Evolutionary conservation across 1,284 basidiomycete species (phyloP).

Genomic region (Trametes versicolor): DNA sequence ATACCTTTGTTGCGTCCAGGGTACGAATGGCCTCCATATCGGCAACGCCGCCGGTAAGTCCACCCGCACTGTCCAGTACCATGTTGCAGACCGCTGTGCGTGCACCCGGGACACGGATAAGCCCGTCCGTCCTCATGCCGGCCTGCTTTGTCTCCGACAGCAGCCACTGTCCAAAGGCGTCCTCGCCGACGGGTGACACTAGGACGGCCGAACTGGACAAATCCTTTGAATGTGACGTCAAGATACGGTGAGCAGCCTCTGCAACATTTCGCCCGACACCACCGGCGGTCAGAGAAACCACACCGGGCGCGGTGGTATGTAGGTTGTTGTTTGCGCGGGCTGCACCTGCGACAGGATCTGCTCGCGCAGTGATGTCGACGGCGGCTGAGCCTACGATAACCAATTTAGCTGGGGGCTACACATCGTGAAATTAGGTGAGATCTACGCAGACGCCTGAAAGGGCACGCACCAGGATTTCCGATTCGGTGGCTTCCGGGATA

Average conservation of each 20-base stretch:
- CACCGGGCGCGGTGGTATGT: slow-evolving; percentile 86
- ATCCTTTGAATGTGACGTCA: slow-evolving; percentile 50
- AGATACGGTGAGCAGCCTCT: slow-evolving; percentile 81
- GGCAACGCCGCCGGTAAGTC: slow-evolving; percentile 86
- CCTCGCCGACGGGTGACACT: slow-evolving; percentile 72
- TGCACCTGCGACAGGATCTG: slow-evolving; percentile 47
- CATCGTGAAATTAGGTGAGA: background rate
- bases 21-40: slow-evolving; percentile 85
- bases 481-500: background rate
- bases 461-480: slow-evolving; percentile 6
- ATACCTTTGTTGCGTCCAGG: slow-evolving; percentile 59
- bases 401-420: slow-evolving; percentile 51
- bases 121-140: slow-evolving; percentile 87
- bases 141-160: slow-evolving; percentile 61
- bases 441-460: background rate
- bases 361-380: slow-evolving; percentile 82
- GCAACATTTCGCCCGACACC: slow-evolving; percentile 97
- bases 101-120: slow-evolving; percentile 55
- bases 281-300: slow-evolving; percentile 79
- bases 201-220: slow-evolving; percentile 54
- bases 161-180: slow-evolving; percentile 76
- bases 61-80: slow-evolving; percentile 78
- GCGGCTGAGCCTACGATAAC: slow-evolving; percentile 87
- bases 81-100: slow-evolving; percentile 88
- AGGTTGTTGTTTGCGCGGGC: slow-evolving; percentile 26